Conservation (phyloP, 2,329 filamentous ascomycete species). For the Arthrobotrys musiformis region DNA sequence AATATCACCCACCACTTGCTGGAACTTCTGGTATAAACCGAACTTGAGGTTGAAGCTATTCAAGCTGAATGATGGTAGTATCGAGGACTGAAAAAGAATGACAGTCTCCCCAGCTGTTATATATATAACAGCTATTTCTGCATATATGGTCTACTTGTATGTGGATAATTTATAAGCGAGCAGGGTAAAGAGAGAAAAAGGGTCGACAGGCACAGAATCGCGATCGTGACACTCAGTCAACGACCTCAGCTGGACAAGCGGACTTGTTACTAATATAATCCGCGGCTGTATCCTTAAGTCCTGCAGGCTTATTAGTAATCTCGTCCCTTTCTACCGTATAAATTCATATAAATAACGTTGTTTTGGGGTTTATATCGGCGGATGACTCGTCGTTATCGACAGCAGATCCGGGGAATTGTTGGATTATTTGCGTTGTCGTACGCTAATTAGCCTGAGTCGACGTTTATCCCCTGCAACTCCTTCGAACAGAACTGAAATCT, state of each 20-base stretch:
- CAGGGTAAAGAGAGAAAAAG: neutral
- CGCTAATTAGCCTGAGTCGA: constrained; percentile 10
- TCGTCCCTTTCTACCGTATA: neutral
- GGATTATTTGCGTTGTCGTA: constrained; percentile 5
- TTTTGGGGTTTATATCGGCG: neutral
- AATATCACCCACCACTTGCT: neutral
- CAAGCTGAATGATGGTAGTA: too few species aligned
- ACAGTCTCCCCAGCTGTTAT: too few species aligned
- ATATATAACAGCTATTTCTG: too few species aligned
- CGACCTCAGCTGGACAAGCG: too few species aligned
- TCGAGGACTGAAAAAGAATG: too few species aligned
- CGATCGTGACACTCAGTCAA: neutral
- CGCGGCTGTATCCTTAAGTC: too few species aligned
- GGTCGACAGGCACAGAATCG: neutral
- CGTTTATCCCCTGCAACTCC: too few species aligned
- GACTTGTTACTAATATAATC: too few species aligned
- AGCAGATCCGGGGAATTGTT: neutral
- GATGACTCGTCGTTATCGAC: too few species aligned
- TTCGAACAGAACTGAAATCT: neutral
- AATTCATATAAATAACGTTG: constrained; percentile 23
- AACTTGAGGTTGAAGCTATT: neutral
- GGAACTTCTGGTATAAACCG: neutral
- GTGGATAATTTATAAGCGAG: too few species aligned
- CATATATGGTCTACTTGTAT: too few species aligned
- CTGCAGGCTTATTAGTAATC: neutral